A percentile compares a stretch with the other conserved stretches of the same genome.
phyloP scores from a whole-genome alignment of 2,329 filamentous ascomycete genomes.

The Colletotrichum cuscutae region DNA sequence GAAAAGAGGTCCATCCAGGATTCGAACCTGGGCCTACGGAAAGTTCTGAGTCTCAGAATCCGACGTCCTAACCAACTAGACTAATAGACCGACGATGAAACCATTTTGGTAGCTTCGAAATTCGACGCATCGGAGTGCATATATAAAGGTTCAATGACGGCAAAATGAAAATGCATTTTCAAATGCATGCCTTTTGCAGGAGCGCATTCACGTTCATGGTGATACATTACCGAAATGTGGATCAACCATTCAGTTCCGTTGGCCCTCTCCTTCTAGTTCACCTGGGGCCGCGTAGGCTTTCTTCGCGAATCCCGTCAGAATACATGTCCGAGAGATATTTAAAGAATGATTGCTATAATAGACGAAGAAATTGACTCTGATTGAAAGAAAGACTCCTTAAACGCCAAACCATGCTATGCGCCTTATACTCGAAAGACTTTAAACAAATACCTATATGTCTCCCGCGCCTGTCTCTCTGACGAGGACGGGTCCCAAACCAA shows the following conservation, averaged over 20 bases:
- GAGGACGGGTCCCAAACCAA: background rate
- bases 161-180: background rate
- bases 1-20: conserved; percentile 28
- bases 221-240: background rate
- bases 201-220: background rate
- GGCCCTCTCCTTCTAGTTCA: background rate
- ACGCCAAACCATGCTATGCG: conserved; percentile 35
- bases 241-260: background rate
- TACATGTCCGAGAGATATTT: background rate
- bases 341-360: background rate
- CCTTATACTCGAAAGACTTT: background rate
- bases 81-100: conserved; percentile 15
- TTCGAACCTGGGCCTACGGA: conserved; percentile 36
- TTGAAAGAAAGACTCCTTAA: conserved; percentile 2
- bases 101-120: accelerated
- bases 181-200: background rate
- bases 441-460: conserved; percentile 9
- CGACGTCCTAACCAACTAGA: conserved; percentile 36
- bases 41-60: conserved; percentile 28
- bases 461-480: conserved; percentile 56
- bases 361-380: background rate
- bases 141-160: accelerated
- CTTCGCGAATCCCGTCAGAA: background rate
- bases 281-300: background rate
- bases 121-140: accelerated